Evolutionary conservation across 495 filamentous ascomycete genomes (phyloP).

Genomic region (Choiromyces venosus): DNA sequence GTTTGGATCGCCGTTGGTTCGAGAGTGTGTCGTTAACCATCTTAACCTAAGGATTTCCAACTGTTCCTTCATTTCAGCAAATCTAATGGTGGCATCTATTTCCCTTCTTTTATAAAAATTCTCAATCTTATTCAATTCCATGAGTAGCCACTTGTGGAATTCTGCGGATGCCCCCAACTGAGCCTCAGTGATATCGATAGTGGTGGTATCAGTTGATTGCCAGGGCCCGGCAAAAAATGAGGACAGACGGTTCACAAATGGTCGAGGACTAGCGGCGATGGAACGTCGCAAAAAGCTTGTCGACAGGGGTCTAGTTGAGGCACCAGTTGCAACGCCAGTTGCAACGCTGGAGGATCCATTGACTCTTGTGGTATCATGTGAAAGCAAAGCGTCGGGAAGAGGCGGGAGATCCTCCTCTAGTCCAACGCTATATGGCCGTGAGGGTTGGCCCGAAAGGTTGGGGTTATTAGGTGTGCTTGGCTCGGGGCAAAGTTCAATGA

Average conservation of each 20-base stretch:
- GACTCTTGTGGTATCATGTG: slow-evolving; percentile 8
- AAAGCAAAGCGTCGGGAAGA: slow-evolving; percentile 16
- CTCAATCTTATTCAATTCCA: slow-evolving; percentile 63
- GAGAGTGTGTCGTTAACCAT: slow-evolving; percentile 45
- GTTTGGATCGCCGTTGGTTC: slow-evolving; percentile 47
- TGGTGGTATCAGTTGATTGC: background rate
- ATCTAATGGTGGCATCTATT: slow-evolving; percentile 55
- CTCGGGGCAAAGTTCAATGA: slow-evolving; percentile 20
- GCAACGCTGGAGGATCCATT: background rate
- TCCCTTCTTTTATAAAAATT: slow-evolving; percentile 64
- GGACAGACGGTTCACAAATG: slow-evolving; percentile 35
- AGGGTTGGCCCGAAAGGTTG: slow-evolving; percentile 2
- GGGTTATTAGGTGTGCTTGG: slow-evolving; percentile 6
- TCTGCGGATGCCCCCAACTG: slow-evolving; percentile 47
- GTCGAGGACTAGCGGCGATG: slow-evolving; percentile 17
- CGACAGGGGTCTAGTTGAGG: background rate
- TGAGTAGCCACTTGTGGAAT: slow-evolving; percentile 61
- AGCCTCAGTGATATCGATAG: slow-evolving; percentile 30
- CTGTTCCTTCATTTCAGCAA: slow-evolving; percentile 59
- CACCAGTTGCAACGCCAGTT: no score
- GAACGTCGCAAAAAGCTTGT: slow-evolving; percentile 22
- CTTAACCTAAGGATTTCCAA: slow-evolving; percentile 64
- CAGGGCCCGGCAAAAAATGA: slow-evolving; percentile 24
- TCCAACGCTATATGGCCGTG: slow-evolving; percentile 4
- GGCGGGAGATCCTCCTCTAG: slow-evolving; percentile 7